Evolutionary conservation across 2,329 filamentous ascomycete genomes (phyloP), one percentile per base, ranked within the genome.

Genomic region (Colletotrichum sp.): DNA sequence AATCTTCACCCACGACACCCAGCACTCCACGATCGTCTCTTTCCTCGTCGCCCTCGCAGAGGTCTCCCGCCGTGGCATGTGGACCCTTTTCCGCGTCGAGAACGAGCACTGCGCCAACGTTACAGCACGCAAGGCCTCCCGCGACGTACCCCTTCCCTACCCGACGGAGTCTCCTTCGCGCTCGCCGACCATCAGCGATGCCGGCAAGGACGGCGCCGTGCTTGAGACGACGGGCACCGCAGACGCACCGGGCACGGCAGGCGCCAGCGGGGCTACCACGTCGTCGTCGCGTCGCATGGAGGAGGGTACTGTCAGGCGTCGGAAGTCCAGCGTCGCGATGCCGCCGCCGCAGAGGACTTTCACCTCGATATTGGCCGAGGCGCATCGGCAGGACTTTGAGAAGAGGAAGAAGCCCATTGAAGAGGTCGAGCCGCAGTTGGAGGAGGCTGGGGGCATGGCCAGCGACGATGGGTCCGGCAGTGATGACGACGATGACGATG

Each of bases 101-200:
- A 99, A 99, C 83, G 97, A 99, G 81, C 97, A 99, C 85, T 98
- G 96, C 85, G 93, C 94, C 71, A 98, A 98, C 80, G 96, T 99
- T 3, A 91, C 93, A 21, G 93, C 95, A 79, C 98, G 98, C 89
- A 96, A 98, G 78, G 97, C 97, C 6, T 95, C 93, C 3, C 91
- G 96, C 72, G 96, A 98, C 80, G 91, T 98, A 1, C 95, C 95
- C 0, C 88, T 99, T 0, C 96, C 96, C 0, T 99, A 98, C 82
- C 89, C 92, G 66, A 85, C 93, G 63, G 88, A 91, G 72, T 84
- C 86, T 1, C 84, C 89, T 76, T 85, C 87, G 38, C 76, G 48
- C 43, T 48, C 76, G 1, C 72, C 71, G 43, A 70, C 60, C 65
- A 74, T 30, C 5, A 16, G 60, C 6, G 43, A 18, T 3, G 63